Evolutionary conservation across 768 basidiomycete genomes (phyloP), one percentile per base, ranked within the genome.

Genomic region (Holtermannia corniformis): DNA sequence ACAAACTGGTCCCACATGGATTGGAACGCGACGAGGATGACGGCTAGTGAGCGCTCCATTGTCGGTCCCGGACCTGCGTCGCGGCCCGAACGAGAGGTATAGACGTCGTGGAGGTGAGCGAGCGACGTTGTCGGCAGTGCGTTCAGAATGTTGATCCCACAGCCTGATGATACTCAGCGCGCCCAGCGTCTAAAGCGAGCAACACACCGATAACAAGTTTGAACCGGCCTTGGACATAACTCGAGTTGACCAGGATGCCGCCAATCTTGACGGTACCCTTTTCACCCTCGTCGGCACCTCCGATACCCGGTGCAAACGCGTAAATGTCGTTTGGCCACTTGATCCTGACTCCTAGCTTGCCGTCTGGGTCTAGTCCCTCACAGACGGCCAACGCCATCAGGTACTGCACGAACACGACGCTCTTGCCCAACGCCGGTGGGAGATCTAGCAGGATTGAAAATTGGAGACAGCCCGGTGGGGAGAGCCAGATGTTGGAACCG

Each of bases 301-400:
- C 27, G 75, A 81, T 40, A 77, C 75, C 64, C 52, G 66, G 60
- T 13, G 60, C 61, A 40, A 82, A 77, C 1, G 82, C 85, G 63
- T 96, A 96, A 3, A 99, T 75, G 62, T 97, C 95, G 64, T 97
- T 97, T 19, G 93, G 95, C 95, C 95, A 97, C 71, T 96, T 97
- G 22, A 97, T 75, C 40, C 82, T 77, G 11, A 95, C 79, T 13
- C 76, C 76, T 2, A 80, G 73, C 12, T 80, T 82, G 47, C 74
- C 76, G 48, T 73, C 73, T 1, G 82, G 78, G 46, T 83, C 78
- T 59, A 87, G 87, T 0, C 85, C 90, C 60, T 91, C 85, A 16
- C 83, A 81, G n/a, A 96, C 83, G 1, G 91, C 90, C 40, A 97
- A 75, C 0, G 85, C 85, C 56, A 86, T 86, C 3, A 99, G 78